A percentile compares a stretch with the other conserved stretches of the same genome.
These are phyloP conservation scores for Phytopythium ostracodes DNA, from an alignment of 352 stramenopile species.

Conservation along the genomic window DNA sequence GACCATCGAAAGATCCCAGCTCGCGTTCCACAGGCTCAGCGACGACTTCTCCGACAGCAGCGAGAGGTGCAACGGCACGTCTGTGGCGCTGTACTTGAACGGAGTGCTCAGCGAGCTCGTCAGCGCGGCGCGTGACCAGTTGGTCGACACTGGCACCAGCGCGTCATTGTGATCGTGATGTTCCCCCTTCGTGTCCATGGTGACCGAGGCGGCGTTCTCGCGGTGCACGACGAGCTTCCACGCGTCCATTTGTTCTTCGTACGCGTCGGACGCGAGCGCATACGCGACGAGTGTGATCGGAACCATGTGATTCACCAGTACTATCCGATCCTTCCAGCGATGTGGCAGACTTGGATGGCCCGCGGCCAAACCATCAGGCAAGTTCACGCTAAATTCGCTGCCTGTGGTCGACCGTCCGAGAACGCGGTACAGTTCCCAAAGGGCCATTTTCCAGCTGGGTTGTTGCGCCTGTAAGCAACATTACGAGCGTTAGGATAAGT, in stretches of 20 bases:
- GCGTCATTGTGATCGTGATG: constrained; percentile 16
- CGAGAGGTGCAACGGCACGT: constrained; percentile 60
- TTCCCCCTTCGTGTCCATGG: constrained; percentile 18
- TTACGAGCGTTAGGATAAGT: background rate
- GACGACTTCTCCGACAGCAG: constrained; percentile 40
- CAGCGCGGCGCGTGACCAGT: constrained; percentile 66
- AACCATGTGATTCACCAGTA: constrained; percentile 92
- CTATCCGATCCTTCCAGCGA: constrained; percentile 85
- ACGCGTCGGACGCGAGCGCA: constrained; percentile 90
- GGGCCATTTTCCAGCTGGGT: constrained; percentile 51
- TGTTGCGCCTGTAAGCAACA: constrained; percentile 16
- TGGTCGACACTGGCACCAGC: constrained; percentile 34
- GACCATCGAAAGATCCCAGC: constrained; percentile 73
- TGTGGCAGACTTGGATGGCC: constrained; percentile 88
- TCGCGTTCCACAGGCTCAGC: constrained; percentile 23
- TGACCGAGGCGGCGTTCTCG: constrained; percentile 23
- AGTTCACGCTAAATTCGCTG: constrained; percentile 69
- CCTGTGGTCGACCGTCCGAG: constrained; percentile 51
- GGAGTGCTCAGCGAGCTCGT: constrained; percentile 42
- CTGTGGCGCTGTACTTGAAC: constrained; percentile 58
- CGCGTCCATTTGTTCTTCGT: constrained; percentile 64
- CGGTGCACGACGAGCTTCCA: constrained; percentile 62
- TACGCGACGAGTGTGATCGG: constrained; percentile 95
- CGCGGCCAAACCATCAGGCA: constrained; percentile 57
- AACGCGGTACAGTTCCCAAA: constrained; percentile 67